Percentiles rank a stretch among this genome's conserved stretches.
These are phyloP conservation scores for Neocucurbitaria cava DNA, from an alignment of 2,329 filamentous ascomycete species.

Conservation along the genomic window DNA sequence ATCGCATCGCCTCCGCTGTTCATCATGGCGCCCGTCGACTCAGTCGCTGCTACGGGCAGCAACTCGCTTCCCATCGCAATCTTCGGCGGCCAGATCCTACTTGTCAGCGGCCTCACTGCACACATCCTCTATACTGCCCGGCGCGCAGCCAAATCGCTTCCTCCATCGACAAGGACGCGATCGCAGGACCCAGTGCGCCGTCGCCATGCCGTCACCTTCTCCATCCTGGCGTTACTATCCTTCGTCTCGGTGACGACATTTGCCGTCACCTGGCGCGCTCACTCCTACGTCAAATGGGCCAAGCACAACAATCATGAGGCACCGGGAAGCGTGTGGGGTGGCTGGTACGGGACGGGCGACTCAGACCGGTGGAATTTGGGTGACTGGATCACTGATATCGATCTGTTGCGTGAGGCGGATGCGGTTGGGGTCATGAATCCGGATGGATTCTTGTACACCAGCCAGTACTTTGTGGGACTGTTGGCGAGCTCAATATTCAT, in stretches of 20 bases:
- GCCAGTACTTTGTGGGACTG: slow-evolving; percentile 64
- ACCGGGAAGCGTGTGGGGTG: slow-evolving; percentile 51
- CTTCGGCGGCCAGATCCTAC: slow-evolving; percentile 39
- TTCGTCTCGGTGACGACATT: slow-evolving; percentile 55
- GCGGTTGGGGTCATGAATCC: slow-evolving; percentile 63
- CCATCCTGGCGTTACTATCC: slow-evolving; percentile 55
- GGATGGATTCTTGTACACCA: slow-evolving; percentile 68
- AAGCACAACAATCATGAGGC: slow-evolving; percentile 48
- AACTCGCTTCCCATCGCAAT: slow-evolving; percentile 44
- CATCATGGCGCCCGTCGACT: slow-evolving; percentile 47
- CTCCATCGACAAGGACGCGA: slow-evolving; percentile 45
- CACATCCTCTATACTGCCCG: slow-evolving; percentile 39
- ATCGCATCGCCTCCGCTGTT: slow-evolving; percentile 2
- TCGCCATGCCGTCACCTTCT: slow-evolving; percentile 50
- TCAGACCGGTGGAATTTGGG: slow-evolving; percentile 49
- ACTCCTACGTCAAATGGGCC: slow-evolving; percentile 62
- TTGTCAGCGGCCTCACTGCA: slow-evolving; percentile 39
- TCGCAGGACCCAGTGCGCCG: slow-evolving; percentile 38
- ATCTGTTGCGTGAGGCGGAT: slow-evolving; percentile 61
- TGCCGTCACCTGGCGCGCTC: slow-evolving; percentile 52
- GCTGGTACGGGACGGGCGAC: slow-evolving; percentile 49
- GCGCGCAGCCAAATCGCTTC: slow-evolving; percentile 40
- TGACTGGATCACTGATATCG: slow-evolving; percentile 62
- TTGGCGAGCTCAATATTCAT: slow-evolving; percentile 65
- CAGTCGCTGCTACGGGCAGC: slow-evolving; percentile 34